Conservation (phyloP, 371 early-diverging fungal species). For the Lichtheimia hyalospora region DNA sequence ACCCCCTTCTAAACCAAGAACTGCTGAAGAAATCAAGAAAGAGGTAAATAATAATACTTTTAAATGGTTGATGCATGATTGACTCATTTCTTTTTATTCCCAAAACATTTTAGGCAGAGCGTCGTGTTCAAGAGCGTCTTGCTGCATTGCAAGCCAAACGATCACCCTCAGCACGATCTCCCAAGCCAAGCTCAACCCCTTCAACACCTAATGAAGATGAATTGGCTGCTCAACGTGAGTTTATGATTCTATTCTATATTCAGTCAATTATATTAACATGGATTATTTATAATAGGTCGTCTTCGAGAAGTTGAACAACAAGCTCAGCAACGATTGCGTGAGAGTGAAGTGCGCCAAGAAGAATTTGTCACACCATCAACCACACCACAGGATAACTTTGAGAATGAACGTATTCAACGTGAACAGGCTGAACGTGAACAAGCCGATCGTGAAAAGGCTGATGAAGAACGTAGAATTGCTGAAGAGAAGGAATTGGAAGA, state of each 20-base stretch:
- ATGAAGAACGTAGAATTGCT: slow-evolving; percentile 17
- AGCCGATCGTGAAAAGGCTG: slow-evolving; percentile 20
- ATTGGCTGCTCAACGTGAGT: slow-evolving; percentile 38
- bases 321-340: slow-evolving; percentile 34
- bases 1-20: slow-evolving; percentile 37
- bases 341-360: slow-evolving; percentile 27
- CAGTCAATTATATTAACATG: not conserved
- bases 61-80: not conserved
- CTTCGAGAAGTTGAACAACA: slow-evolving; percentile 38
- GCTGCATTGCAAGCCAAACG: slow-evolving; percentile 44
- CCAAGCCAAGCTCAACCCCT: slow-evolving; percentile 7
- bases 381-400: slow-evolving; percentile 12
- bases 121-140: slow-evolving; percentile 53
- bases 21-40: slow-evolving; percentile 53
- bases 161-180: slow-evolving; percentile 17
- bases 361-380: too few species aligned
- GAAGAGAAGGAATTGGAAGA: slow-evolving; percentile 12
- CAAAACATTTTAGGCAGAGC: slow-evolving; percentile 32
- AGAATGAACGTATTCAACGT: slow-evolving; percentile 5
- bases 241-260: not conserved
- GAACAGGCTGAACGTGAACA: slow-evolving; percentile 19
- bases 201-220: slow-evolving; percentile 33
- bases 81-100: too few species aligned
- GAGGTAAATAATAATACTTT: slow-evolving; percentile 21
- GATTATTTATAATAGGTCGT: slow-evolving; percentile 18